phyloP scores from a whole-genome alignment of 306 rosid genomes.

The Adenanthera pavonina region DNA sequence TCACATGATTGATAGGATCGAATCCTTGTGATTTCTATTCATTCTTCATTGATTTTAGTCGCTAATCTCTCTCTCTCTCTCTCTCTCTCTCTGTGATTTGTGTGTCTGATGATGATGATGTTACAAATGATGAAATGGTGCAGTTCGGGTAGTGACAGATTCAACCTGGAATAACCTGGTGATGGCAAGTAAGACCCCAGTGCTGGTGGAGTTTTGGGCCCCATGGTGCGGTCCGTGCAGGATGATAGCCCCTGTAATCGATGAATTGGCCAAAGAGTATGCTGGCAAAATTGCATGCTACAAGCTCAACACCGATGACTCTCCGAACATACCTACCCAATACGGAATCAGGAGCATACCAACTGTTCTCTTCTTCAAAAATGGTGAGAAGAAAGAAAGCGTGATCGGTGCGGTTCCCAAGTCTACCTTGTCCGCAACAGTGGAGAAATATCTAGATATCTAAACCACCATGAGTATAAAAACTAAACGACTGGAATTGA shows the following conservation, averaged over 20 bases:
- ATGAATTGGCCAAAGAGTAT: conserved; percentile 80
- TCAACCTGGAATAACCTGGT: conserved; percentile 79
- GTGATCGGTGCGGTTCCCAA: conserved; percentile 91
- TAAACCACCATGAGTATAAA: not conserved
- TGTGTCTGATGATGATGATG: not conserved
- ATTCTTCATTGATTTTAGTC: not conserved
- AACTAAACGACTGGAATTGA: not conserved
- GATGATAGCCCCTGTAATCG: conserved; percentile 83
- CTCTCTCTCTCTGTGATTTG: not conserved
- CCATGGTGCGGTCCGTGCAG: conserved; percentile 97
- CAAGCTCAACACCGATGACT: conserved; percentile 82
- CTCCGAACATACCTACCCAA: conserved; percentile 74
- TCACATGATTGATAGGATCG: not conserved
- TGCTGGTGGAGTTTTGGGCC: conserved; percentile 95
- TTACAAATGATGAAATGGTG: conserved; percentile 29
- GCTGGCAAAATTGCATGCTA: conserved; percentile 71
- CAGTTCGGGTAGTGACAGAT: conserved; percentile 81
- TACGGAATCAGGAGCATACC: conserved; percentile 98
- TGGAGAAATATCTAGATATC: conserved; percentile 64
- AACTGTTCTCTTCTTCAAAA: conserved; percentile 86
- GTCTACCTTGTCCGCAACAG: conserved; percentile 71
- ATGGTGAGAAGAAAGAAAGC: conserved; percentile 88
- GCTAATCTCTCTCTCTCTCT: no score
- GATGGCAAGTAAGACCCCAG: conserved; percentile 68
- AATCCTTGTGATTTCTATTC: not conserved